Conservation (phyloP, 805 yeast genomes). For the Hanseniaspora taiwanica region DNA sequence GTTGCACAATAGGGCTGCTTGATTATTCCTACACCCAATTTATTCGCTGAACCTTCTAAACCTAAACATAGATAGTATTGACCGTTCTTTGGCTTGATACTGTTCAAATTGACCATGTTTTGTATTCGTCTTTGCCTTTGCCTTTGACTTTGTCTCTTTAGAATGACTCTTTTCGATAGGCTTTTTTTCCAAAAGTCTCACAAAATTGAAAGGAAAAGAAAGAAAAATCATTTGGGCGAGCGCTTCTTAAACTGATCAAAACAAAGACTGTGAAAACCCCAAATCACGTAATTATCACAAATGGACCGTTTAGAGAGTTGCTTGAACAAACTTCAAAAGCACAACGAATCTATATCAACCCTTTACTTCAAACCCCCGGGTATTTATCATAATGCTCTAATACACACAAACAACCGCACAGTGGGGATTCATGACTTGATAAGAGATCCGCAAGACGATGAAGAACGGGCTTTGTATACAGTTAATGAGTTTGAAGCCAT, state of each 20-base stretch:
- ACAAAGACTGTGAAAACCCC: not conserved
- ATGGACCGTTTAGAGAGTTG: constrained; percentile 14
- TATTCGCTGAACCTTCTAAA: constrained; percentile 94
- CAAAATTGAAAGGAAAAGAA: no score
- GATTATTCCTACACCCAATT: constrained; percentile 86
- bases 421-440: constrained; percentile 37
- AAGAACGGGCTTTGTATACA: constrained; percentile 34
- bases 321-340: constrained; percentile 25
- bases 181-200: no score
- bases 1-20: constrained; percentile 35
- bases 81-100: constrained; percentile 11
- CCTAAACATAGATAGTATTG: constrained; percentile 65
- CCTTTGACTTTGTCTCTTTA: not conserved
- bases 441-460: constrained; percentile 44
- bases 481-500: constrained; percentile 29
- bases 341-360: constrained; percentile 28
- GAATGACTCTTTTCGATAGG: no score
- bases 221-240: no score
- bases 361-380: constrained; percentile 45
- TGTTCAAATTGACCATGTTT: not conserved
- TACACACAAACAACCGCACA: constrained; percentile 16
- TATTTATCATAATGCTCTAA: constrained; percentile 50
- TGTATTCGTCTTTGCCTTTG: not conserved
- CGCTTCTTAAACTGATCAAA: no score
- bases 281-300: not conserved